Evolutionary conservation across 2,329 filamentous ascomycete species (phyloP).

Genomic region (Clonostachys solani): DNA sequence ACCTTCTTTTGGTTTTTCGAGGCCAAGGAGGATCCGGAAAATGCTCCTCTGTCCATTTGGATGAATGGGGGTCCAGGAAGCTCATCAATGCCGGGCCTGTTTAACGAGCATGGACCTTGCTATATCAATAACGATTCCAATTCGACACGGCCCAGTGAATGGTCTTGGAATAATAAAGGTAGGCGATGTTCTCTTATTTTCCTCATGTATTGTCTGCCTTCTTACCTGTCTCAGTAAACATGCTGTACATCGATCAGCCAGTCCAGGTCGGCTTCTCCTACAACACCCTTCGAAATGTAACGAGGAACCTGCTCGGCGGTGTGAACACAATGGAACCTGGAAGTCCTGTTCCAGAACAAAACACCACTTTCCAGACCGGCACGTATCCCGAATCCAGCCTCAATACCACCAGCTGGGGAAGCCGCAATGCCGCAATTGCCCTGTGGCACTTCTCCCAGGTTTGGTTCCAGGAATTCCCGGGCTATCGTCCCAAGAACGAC

Average conservation of each 20-base stretch:
- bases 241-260: constrained; percentile 57
- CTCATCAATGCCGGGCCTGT: constrained; percentile 62
- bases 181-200: background rate
- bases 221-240: constrained; percentile 24
- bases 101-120: constrained; percentile 54
- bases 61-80: constrained; percentile 64
- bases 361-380: constrained; percentile 17
- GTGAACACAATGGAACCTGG: constrained; percentile 4
- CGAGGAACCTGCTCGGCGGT: constrained; percentile 5
- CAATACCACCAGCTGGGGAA: constrained; percentile 22
- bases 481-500: constrained; percentile 37
- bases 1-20: constrained; percentile 48
- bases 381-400: constrained; percentile 12
- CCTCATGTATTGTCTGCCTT: background rate
- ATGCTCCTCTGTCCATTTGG: constrained; percentile 50
- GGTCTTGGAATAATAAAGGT: constrained; percentile 55
- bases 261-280: constrained; percentile 68
- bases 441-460: constrained; percentile 55
- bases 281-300: constrained; percentile 46
- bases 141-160: constrained; percentile 50
- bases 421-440: constrained; percentile 13
- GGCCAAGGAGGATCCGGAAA: constrained; percentile 32
- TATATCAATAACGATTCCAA: constrained; percentile 42
- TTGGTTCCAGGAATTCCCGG: constrained; percentile 61
- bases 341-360: constrained; percentile 4